Evolutionary conservation across 768 basidiomycete genomes (phyloP), one percentile per base, ranked within the genome.

Genomic region (Mycena chlorophos): DNA sequence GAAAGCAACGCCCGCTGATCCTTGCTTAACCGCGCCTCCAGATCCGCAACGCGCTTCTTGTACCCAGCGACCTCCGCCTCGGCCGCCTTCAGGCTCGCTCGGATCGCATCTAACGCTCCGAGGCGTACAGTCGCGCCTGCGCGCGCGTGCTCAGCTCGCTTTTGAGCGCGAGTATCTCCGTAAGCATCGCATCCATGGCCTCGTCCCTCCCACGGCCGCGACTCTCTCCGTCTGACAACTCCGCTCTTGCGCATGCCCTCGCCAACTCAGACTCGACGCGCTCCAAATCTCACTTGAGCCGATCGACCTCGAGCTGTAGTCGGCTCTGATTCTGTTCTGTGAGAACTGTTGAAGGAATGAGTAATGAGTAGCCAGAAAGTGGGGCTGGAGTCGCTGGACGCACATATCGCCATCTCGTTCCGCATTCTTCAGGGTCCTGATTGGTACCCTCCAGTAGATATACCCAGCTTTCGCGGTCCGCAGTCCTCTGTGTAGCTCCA

Each of bases 261-360:
- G 80, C 71, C 4, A 96, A 75, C 51, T 96, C 92, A 58, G 88
- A 86, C 64, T 96, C 90, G 1, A 88, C 76, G 2, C 89, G 76
- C 60, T 87, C 86, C 37, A 97, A 64, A 66, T 99, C 96, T 26
- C 94, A 81, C 68, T 87, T 87, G 47, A 94, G 73, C 2, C 93
- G 75, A 59, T 98, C 96, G 1, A 90, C 78, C 69, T 99, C 95
- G 19, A 98, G 81, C 68, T 97, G n/a, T n/a, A n/a, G n/a, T n/a
- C n/a, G n/a, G n/a, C n/a, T n/a, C n/a, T n/a, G n/a, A n/a, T n/a
- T n/a, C n/a, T n/a, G n/a, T n/a, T n/a, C n/a, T n/a, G n/a, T n/a
- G n/a, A n/a, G n/a, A n/a, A n/a, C n/a, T n/a, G n/a, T n/a, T n/a
- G n/a, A n/a, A n/a, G n/a, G n/a, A n/a, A n/a, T n/a, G n/a, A n/a